A percentile compares a stretch with the other conserved stretches of the same genome.
Evolutionary conservation across 495 filamentous ascomycete species (phyloP).

Genomic region (Aspergillus coremiiformis): DNA sequence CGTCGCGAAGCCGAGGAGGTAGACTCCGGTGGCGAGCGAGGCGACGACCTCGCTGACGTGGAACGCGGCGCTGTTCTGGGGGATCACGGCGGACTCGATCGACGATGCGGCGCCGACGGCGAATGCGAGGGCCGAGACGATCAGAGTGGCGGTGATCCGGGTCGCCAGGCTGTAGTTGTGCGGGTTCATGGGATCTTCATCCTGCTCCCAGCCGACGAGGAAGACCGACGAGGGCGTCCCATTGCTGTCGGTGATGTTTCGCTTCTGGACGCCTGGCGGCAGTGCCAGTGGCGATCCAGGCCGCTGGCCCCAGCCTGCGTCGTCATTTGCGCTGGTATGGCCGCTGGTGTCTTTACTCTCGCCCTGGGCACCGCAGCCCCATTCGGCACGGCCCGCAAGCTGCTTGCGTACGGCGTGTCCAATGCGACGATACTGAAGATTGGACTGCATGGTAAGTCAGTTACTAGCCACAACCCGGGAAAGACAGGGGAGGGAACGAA

Average conservation of each 20-base stretch:
- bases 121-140: slow-evolving; percentile 47
- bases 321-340: background rate
- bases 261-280: slow-evolving; percentile 2
- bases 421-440: slow-evolving; percentile 12
- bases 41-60: slow-evolving; percentile 47
- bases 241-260: slow-evolving; percentile 1
- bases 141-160: slow-evolving; percentile 36
- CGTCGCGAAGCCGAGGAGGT: slow-evolving; percentile 55
- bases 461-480: background rate
- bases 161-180: slow-evolving; percentile 43
- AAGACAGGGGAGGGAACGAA: background rate
- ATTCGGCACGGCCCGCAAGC: slow-evolving; percentile 4
- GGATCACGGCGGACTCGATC: slow-evolving; percentile 43
- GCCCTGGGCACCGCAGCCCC: background rate
- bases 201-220: slow-evolving; percentile 46
- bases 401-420: slow-evolving; percentile 9
- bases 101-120: slow-evolving; percentile 45
- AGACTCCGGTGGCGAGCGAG: slow-evolving; percentile 45
- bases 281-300: background rate
- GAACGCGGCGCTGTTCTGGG: slow-evolving; percentile 41
- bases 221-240: background rate
- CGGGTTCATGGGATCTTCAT: slow-evolving; percentile 50
- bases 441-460: slow-evolving; percentile 9
- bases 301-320: background rate
- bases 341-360: background rate